Conservation (phyloP, 2,329 filamentous ascomycete species). For the Bipolaris bicolor region DNA sequence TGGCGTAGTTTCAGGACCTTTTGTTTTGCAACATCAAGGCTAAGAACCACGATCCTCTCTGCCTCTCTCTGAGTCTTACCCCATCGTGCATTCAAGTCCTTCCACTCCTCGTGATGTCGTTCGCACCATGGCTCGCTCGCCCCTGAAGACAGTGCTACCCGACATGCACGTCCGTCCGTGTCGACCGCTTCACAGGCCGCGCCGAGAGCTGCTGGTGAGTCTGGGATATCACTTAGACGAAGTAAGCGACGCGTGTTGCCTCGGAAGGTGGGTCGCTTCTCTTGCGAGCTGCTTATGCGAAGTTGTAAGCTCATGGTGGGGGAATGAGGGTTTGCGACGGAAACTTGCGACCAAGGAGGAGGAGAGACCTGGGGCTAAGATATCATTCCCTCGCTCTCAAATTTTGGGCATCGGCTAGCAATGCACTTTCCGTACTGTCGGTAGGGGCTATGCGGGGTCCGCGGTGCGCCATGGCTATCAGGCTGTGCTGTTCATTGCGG, state of each 20-base stretch:
- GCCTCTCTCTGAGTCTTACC: slow-evolving; percentile 23
- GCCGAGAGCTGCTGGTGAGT: slow-evolving; percentile 18
- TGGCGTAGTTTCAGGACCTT: slow-evolving; percentile 34
- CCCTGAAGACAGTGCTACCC: slow-evolving; percentile 9
- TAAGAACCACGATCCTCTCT: slow-evolving; percentile 22
- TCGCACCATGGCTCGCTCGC: slow-evolving; percentile 23
- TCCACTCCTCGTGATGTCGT: slow-evolving; percentile 26
- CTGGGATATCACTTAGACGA: slow-evolving; percentile 19
- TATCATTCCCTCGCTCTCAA: slow-evolving; percentile 16
- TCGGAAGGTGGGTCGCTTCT: slow-evolving; percentile 9
- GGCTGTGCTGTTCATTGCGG: slow-evolving; percentile 13
- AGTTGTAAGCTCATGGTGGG: slow-evolving; percentile 17
- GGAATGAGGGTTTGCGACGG: not conserved
- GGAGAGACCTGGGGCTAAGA: slow-evolving; percentile 9
- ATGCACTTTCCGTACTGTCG: slow-evolving; percentile 18
- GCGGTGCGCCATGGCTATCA: not conserved
- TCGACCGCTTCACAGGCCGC: slow-evolving; percentile 33
- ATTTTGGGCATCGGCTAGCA: slow-evolving; percentile 18
- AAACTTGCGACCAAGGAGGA: slow-evolving; percentile 12
- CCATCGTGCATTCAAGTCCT: slow-evolving; percentile 26
- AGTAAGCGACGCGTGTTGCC: slow-evolving; percentile 17
- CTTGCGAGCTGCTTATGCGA: slow-evolving; percentile 13
- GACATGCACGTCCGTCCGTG: slow-evolving; percentile 28
- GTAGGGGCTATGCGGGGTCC: not conserved
- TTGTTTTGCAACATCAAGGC: slow-evolving; percentile 24